Percentiles rank a stretch among this genome's conserved stretches.
Conservation (phyloP, 768 basidiomycete species). For the Imleria badia region DNA sequence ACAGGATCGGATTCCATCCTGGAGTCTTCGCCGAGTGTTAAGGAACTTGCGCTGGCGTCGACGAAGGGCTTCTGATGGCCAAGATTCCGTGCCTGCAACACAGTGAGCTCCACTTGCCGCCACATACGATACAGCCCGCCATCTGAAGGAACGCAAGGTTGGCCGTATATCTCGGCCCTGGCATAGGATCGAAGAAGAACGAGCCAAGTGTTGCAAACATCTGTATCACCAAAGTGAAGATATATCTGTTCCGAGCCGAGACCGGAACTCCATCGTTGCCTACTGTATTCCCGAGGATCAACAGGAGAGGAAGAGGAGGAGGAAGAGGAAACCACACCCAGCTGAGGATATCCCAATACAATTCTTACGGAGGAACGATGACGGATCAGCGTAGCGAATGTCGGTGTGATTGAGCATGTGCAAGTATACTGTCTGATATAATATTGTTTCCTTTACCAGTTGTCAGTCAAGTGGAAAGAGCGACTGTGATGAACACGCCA, state of each 20-base stretch:
- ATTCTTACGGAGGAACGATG: conserved; percentile 74
- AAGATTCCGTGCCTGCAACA: conserved; percentile 74
- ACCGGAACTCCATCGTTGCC: conserved; percentile 58
- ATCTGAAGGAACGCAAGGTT: conserved; percentile 50
- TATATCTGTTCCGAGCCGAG: conserved; percentile 65
- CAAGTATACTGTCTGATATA: conserved; percentile 72
- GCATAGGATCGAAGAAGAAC: conserved; percentile 80
- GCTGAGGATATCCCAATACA: conserved; percentile 70
- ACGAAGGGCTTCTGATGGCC: conserved; percentile 47
- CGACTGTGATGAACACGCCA: conserved; percentile 20
- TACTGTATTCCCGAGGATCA: conserved; percentile 36
- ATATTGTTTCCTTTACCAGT: conserved; percentile 56
- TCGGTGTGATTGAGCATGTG: conserved; percentile 78
- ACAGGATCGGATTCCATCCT: conserved; percentile 47
- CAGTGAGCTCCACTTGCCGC: conserved; percentile 73
- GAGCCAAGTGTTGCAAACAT: conserved; percentile 72
- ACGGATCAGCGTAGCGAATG: conserved; percentile 72
- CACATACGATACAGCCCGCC: conserved; percentile 87
- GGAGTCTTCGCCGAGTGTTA: conserved; percentile 32
- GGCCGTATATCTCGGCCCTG: conserved; percentile 75
- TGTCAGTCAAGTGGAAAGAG: conserved; percentile 10
- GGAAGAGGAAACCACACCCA: conserved; percentile 41
- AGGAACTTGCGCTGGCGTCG: conserved; percentile 24
- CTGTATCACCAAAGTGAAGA: conserved; percentile 65
- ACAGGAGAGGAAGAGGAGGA: conserved; percentile 1